Evolutionary conservation across 192 early-diverging fungal species (phyloP), one percentile per base, ranked within the genome.

Genomic region (Spinellus fusiger): DNA sequence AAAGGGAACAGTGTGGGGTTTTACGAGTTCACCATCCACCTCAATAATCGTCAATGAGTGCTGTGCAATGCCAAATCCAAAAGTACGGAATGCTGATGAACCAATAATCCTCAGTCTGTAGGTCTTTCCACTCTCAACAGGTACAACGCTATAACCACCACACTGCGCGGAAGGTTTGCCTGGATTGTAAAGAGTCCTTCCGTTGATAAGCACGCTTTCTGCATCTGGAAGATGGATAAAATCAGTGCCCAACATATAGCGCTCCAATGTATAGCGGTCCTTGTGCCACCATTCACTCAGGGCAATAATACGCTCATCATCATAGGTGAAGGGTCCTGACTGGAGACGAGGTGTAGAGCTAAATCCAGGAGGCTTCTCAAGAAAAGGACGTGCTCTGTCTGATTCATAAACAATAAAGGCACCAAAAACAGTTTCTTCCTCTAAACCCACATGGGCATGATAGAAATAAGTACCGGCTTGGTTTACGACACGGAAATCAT

Each of bases 31-130:
- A 13, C 80, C 80, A 58, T 82, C 80, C 5, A 77, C 75, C 49
- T 82, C 80, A 40, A 82, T 71, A n/a, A 82, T 76, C 5, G 79
- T 76, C 26, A 82, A 23, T n/a, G 58, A 68, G 56, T 81, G 80
- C n/a, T 64, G 59, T n/a, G 73, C 74, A 33, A 82, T 77, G 1
- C 46, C 63, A 48, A 82, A 68, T 7, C 61, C 65, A 28, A 82
- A 72, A 3, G 71, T 68, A 5, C 72, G 75, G 54, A 82, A 67
- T 16, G 71, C 61, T 0, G 68, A 69, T 22, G 70, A 62, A 38
- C 76, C 74, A 33, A 82, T 70, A 3, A 82, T 26, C 1, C 80
- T 59, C 26, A 82, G 49, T 4, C 79, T 60, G 34, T 66, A 73
- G 16, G 61, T 70, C 22, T 66, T 76, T 9, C 33, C 27, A 4